Evolutionary conservation across 139 green algal species (phyloP), one percentile per base, ranked within the genome.

Genomic region (Spirogloea muscicola): DNA sequence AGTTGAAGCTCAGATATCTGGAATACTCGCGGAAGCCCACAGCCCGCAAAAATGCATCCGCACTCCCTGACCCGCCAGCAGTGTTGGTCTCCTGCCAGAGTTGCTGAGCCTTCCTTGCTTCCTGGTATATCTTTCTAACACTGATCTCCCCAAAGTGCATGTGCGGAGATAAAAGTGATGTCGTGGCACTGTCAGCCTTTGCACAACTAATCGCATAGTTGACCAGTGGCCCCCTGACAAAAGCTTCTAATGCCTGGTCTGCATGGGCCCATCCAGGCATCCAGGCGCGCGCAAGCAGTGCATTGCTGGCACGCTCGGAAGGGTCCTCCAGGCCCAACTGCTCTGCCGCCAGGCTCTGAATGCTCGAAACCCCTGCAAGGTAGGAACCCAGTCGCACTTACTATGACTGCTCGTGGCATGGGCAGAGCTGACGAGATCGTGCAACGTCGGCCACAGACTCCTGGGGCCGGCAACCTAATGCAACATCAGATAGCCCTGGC

Each of bases 1-100:
- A 96, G 86, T 96, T 91, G 86, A 96, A 97, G 44, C 86, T 87
- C 39, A 97, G 86, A 86, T 97, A 97, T 72, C 90, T 85, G 29
- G 58, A 79, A 77, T 96, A 97, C 86, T 97, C 92, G 16, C 92
- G 82, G 77, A 92, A 93, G 3, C 87, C 91, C 73, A 96, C 72
- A 83, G 96, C 88, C 33, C 85, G 82, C 81, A 95, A 67, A 82
- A 95, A 96, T 66, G 41, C 18, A 38, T 62, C 55, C 1, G 62
- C 51, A 52, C 68, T 79, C 25, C 39, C 38, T 10, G 39, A 36
- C 40, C n/a, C 77, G 58, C 2, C 37, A 21, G 16, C 6, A 66
- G 5, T 21, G 16, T 66, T 5, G 68, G 10, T 5, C 21, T 38
- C 10, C 10, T 64, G 49, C 10, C 49, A n/a, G n/a, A n/a, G n/a